phyloP scores from a whole-genome alignment of 805 yeast genomes.

The Lipomyces mesembrius region DNA sequence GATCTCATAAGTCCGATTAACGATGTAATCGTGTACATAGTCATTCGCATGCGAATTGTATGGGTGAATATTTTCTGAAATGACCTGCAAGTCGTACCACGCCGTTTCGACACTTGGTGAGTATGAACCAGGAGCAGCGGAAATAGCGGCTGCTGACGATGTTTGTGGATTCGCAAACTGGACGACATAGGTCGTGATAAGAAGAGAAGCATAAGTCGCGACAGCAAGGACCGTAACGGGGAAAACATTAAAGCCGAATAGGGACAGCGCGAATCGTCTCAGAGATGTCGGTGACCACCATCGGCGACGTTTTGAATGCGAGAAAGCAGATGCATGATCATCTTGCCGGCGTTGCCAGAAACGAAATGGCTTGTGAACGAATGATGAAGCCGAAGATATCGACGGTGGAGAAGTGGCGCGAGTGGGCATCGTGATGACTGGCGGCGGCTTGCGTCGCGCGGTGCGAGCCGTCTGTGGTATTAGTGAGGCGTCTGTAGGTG shows the following conservation, averaged over 20 bases:
- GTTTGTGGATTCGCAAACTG: constrained; percentile 38
- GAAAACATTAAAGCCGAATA: constrained; percentile 32
- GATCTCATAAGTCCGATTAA: constrained; percentile 50
- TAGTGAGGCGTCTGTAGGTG: not conserved
- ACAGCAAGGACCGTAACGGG: constrained; percentile 37
- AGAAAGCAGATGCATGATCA: constrained; percentile 28
- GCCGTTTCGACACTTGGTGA: constrained; percentile 43
- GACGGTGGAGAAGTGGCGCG: constrained; percentile 37
- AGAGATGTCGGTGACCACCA: constrained; percentile 33
- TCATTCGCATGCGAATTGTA: constrained; percentile 79
- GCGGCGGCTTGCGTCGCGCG: constrained; percentile 14
- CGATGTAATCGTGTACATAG: constrained; percentile 69
- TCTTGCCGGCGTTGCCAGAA: constrained; percentile 37
- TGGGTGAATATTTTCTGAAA: constrained; percentile 73
- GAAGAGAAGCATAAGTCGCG: constrained; percentile 34
- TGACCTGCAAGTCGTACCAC: constrained; percentile 75
- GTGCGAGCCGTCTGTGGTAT: not conserved
- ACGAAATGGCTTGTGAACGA: constrained; percentile 36
- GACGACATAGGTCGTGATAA: constrained; percentile 36
- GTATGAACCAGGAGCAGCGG: constrained; percentile 35
- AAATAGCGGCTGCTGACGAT: constrained; percentile 32
- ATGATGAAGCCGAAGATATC: constrained; percentile 38
- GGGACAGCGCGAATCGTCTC: constrained; percentile 24
- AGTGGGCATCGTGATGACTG: constrained; percentile 30
- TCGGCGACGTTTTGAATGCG: constrained; percentile 27